Evolutionary conservation across 2,329 filamentous ascomycete genomes (phyloP).

Genomic region (Bipolaris zeicola): DNA sequence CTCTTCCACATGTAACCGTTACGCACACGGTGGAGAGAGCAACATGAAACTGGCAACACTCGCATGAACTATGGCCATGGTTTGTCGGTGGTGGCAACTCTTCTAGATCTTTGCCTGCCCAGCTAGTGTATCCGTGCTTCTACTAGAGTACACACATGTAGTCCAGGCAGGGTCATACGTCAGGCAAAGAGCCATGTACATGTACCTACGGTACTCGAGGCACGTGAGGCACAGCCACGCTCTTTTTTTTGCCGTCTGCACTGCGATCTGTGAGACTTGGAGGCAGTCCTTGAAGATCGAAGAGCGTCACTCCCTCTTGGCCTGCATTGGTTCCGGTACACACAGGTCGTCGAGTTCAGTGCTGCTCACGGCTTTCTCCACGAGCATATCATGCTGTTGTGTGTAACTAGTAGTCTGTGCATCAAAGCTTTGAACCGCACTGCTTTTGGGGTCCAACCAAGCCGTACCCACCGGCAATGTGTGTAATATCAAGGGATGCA

Average conservation of each 20-base stretch:
- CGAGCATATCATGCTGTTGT: not conserved
- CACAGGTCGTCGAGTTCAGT: constrained; percentile 3
- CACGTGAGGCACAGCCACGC: not conserved
- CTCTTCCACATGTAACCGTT: constrained; percentile 7
- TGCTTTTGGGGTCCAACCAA: constrained; percentile 9
- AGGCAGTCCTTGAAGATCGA: constrained; percentile 6
- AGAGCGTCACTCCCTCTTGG: not conserved
- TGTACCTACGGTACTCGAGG: not conserved
- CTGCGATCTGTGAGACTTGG: constrained; percentile 1
- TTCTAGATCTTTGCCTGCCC: constrained; percentile 6
- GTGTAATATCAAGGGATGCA: not conserved
- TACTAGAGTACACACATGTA: not conserved
- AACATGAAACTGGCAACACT: constrained; percentile 1
- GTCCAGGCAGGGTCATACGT: not conserved
- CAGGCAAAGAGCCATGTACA: not conserved
- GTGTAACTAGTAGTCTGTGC: not conserved
- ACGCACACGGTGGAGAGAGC: constrained; percentile 11
- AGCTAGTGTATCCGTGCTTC: constrained; percentile 1
- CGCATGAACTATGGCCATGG: constrained; percentile 1
- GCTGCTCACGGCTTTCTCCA: constrained; percentile 2
- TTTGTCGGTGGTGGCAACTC: not conserved
- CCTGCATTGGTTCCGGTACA: not conserved
- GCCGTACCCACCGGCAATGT: constrained; percentile 1
- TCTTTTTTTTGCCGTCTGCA: not conserved
- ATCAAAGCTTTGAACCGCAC: constrained; percentile 2